A percentile compares a stretch with the other conserved stretches of the same genome.
phyloP scores from a whole-genome alignment of 768 basidiomycete species.

The Tricholoma terreum region DNA sequence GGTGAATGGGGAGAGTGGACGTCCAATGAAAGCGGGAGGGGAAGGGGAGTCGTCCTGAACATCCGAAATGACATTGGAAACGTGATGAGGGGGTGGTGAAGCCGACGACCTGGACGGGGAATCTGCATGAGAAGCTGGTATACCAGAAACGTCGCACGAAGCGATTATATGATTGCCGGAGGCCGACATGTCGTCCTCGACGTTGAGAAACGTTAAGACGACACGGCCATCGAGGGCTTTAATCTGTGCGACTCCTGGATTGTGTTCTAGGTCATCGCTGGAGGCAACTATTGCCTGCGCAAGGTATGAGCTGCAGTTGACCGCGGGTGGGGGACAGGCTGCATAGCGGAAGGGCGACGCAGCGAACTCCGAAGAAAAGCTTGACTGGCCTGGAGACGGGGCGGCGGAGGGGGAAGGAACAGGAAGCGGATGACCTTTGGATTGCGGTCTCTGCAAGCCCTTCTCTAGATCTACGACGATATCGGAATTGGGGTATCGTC shows the following conservation, averaged over 20 bases:
- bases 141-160: background rate
- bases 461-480: background rate
- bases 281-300: background rate
- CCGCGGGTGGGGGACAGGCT: background rate
- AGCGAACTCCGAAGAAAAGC: background rate
- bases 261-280: background rate
- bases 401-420: background rate
- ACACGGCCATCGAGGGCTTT: background rate
- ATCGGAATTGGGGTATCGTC: background rate
- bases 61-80: background rate
- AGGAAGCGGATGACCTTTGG: background rate
- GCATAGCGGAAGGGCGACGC: background rate
- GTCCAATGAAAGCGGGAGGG: background rate
- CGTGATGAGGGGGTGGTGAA: background rate
- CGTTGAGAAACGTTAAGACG: background rate
- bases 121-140: background rate
- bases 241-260: background rate
- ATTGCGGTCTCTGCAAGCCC: background rate
- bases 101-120: background rate
- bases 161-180: background rate
- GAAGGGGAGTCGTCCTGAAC: background rate
- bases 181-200: constrained; percentile 5
- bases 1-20: constrained; percentile 11
- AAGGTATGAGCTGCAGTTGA: background rate
- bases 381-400: background rate